Evolutionary conservation across 768 basidiomycete genomes (phyloP), one percentile per base, ranked within the genome.

Genomic region (Russula abietina): DNA sequence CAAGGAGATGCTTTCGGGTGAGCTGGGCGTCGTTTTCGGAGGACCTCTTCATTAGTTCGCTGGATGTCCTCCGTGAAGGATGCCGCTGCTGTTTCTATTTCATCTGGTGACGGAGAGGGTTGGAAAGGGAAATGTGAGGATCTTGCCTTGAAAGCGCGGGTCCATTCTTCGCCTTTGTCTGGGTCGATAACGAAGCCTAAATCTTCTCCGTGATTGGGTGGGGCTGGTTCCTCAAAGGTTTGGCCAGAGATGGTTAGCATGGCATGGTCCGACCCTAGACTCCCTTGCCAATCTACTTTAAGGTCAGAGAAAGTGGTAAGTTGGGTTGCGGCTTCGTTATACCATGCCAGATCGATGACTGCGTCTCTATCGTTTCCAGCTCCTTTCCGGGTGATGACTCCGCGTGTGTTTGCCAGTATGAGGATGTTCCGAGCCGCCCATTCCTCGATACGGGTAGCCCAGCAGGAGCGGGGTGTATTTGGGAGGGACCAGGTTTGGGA

Each of bases 131-230:
- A 22, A 5, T 9, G 22, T 1, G 19, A 0, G 17, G 30, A 12
- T 0, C 19, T 2, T 0, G 2, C 3, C 10, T n/a, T 33, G 10
- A 52, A 52, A 8, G 17, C 32, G 3, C 11, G 19, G 2, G 6
- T 12, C 51, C 32, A 52, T 0, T 33, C n/a, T 3, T 52, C 51
- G 1, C 9, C 1, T 12, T 22, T 11, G 0, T 54, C 36, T 5
- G 36, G 52, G 32, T 54, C 33, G 0, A 54, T 8, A 0, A 54
- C 4, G 33, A 54, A 54, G 11, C 52, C 52, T 2, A 36, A 17
- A 0, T 3, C 5, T 1, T 1, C 5, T 10, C 14, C 1, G 2
- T 22, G n/a, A 0, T 4, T 10, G 4, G 9, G 0, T 0, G 4
- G 0, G 19, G 33, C 7, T 14, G 22, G 3, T 11, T 36, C 9